Evolutionary conservation across 1,284 basidiomycete species (phyloP).

Genomic region (Taiwanofungus camphoratus): DNA sequence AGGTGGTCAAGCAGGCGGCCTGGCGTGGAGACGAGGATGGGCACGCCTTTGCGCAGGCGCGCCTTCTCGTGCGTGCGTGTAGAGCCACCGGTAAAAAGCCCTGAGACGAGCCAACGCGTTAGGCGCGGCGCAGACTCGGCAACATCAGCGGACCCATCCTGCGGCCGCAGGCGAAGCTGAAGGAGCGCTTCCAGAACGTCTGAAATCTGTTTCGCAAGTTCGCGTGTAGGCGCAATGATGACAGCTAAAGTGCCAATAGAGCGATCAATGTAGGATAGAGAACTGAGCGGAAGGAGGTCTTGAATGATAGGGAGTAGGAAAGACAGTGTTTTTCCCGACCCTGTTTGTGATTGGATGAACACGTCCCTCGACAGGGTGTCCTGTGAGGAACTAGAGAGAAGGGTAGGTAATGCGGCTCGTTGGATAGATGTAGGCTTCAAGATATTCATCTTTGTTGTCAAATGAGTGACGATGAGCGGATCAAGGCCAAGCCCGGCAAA

Average conservation of each 20-base stretch:
- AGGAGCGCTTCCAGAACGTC: conserved; percentile 62
- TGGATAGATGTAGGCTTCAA: conserved; percentile 90
- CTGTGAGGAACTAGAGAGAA: conserved; percentile 46
- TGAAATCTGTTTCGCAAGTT: conserved; percentile 91
- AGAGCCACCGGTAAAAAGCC: conserved; percentile 79
- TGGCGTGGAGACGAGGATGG: conserved; percentile 68
- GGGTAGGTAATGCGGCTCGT: conserved; percentile 70
- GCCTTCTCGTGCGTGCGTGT: conserved; percentile 74
- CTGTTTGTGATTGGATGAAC: conserved; percentile 96
- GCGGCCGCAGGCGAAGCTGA: conserved; percentile 70
- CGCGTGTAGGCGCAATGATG: conserved; percentile 92
- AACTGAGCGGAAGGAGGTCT: conserved; percentile 85
- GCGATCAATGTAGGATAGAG: conserved; percentile 83
- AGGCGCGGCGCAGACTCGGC: conserved; percentile 46
- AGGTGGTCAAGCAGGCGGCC: conserved; percentile 72
- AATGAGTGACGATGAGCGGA: conserved; percentile 76
- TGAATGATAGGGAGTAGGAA: conserved; percentile 96
- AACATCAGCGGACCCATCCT: conserved; percentile 47
- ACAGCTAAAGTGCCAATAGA: conserved; percentile 89
- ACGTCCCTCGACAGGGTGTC: conserved; percentile 61
- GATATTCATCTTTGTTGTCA: conserved; percentile 80
- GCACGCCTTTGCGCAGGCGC: conserved; percentile 64
- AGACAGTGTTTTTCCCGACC: conserved; percentile 95
- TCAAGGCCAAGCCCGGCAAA: conserved; percentile 78
- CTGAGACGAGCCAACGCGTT: conserved; percentile 92